Percentiles rank a stretch among this genome's conserved stretches.
These are phyloP conservation scores for Papiliotrema flavescens DNA, from an alignment of 1,284 basidiomycete species.

Conservation along the genomic window DNA sequence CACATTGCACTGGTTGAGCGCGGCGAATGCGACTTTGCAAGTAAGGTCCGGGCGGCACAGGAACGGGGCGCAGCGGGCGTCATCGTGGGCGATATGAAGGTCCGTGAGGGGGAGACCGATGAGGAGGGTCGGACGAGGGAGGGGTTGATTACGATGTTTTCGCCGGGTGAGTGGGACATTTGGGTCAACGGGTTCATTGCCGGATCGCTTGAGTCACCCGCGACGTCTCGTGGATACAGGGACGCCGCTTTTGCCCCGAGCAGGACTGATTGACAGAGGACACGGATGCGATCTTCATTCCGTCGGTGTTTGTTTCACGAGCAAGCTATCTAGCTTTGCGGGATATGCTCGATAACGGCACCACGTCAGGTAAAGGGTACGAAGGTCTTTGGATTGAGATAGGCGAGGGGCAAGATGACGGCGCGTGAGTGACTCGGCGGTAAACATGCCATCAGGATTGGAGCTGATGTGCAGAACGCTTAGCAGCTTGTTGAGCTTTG, in stretches of 20 bases:
- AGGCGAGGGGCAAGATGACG: constrained; percentile 39
- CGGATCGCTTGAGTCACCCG: too few relatives aligned
- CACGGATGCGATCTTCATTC: constrained; percentile 49
- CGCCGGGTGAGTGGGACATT: constrained; percentile 55
- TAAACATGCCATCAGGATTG: neutral
- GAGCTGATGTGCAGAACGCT: constrained; percentile 32
- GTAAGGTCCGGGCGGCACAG: constrained; percentile 78
- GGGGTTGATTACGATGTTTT: constrained; percentile 84
- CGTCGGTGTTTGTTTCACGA: constrained; percentile 51
- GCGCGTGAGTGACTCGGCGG: constrained; percentile 29
- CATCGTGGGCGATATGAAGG: constrained; percentile 70
- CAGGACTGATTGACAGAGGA: constrained; percentile 41
- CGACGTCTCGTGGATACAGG: neutral
- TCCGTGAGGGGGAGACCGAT: constrained; percentile 38
- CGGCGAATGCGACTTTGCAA: constrained; percentile 80
- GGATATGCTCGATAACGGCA: constrained; percentile 36
- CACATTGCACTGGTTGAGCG: constrained; percentile 78
- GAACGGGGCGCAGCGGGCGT: constrained; percentile 76
- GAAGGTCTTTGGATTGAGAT: constrained; percentile 35
- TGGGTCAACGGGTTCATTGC: too few relatives aligned
- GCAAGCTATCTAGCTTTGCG: constrained; percentile 48
- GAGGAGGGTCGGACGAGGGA: constrained; percentile 68
- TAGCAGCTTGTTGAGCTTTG: constrained; percentile 41
- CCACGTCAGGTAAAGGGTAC: constrained; percentile 14
- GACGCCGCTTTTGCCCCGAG: too few relatives aligned